phyloP scores from a whole-genome alignment of 208 protist genomes.

The Wallacemonas rigidus region DNA sequence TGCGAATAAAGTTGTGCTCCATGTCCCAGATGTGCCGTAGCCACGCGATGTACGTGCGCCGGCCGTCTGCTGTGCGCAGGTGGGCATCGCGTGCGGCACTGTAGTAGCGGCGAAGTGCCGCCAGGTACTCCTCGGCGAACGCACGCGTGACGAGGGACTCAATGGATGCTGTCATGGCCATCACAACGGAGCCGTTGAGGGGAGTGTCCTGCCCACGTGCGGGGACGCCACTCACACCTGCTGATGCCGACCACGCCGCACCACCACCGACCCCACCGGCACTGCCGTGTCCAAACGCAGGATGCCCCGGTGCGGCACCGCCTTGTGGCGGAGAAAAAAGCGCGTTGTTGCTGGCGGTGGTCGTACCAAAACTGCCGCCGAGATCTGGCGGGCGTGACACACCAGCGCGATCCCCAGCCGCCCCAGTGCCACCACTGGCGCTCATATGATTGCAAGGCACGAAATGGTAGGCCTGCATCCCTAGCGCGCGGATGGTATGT shows the following conservation, averaged over 20 bases:
- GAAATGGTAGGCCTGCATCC: constrained; percentile 29
- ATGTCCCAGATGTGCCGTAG: constrained; percentile 33
- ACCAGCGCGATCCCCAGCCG: constrained; percentile 16
- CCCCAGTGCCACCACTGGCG: constrained; percentile 19
- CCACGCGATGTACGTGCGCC: constrained; percentile 57
- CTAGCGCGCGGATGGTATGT: constrained; percentile 32
- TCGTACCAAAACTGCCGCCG: too few species aligned
- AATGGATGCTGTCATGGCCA: constrained; percentile 38
- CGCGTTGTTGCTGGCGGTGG: neutral
- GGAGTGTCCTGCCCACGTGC: neutral
- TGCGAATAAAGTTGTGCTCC: constrained; percentile 41
- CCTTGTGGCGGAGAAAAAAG: neutral
- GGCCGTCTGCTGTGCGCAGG: constrained; percentile 26
- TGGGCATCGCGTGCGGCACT: constrained; percentile 32
- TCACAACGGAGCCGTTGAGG: constrained; percentile 43
- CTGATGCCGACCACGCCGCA: too few species aligned
- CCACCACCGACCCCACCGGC: too few species aligned
- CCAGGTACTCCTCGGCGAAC: constrained; percentile 47
- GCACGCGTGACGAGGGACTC: constrained; percentile 39
- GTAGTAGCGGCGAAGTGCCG: constrained; percentile 47
- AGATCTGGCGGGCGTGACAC: neutral
- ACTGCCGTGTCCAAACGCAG: too few species aligned
- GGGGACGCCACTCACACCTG: too few species aligned
- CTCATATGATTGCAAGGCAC: neutral
- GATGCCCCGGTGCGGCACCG: too few species aligned